Evolutionary conservation across 345 rosid genomes (phyloP).

Genomic region (Garcia nutans): DNA sequence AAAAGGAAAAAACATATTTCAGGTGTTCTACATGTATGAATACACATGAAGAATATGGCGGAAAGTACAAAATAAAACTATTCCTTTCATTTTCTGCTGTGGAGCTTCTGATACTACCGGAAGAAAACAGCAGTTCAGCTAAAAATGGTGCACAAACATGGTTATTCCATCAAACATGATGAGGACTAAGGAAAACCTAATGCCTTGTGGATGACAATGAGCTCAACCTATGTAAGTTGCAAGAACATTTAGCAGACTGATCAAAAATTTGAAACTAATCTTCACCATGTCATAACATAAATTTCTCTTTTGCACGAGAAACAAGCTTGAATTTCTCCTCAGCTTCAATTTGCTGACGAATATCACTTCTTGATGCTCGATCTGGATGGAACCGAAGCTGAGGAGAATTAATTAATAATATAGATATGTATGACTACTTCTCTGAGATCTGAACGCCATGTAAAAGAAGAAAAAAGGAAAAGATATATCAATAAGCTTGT

Average conservation of each 20-base stretch:
- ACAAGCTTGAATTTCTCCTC: conserved; percentile 23
- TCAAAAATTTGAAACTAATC: neutral
- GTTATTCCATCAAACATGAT: neutral
- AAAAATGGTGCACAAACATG: neutral
- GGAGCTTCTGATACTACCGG: neutral
- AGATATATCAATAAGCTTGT: neutral
- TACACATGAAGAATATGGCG: too few species aligned
- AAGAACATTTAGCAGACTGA: neutral
- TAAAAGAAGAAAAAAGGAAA: neutral
- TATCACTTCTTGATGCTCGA: conserved; percentile 16
- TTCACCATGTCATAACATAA: neutral
- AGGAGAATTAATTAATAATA: neutral
- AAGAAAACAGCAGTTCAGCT: neutral
- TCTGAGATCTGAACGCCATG: neutral
- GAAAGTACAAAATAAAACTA: too few species aligned
- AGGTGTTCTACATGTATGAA: too few species aligned
- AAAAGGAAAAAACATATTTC: too few species aligned
- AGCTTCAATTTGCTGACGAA: conserved; percentile 19
- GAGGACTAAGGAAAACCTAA: neutral
- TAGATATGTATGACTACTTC: neutral
- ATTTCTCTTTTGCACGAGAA: conserved; percentile 19
- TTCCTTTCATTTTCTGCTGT: neutral
- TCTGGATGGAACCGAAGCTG: conserved; percentile 20
- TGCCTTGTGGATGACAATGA: neutral
- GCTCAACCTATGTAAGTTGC: neutral